Percentiles rank a stretch among this genome's conserved stretches.
Conservation (phyloP, 106 monocot species). For the Triglochin maritima region DNA sequence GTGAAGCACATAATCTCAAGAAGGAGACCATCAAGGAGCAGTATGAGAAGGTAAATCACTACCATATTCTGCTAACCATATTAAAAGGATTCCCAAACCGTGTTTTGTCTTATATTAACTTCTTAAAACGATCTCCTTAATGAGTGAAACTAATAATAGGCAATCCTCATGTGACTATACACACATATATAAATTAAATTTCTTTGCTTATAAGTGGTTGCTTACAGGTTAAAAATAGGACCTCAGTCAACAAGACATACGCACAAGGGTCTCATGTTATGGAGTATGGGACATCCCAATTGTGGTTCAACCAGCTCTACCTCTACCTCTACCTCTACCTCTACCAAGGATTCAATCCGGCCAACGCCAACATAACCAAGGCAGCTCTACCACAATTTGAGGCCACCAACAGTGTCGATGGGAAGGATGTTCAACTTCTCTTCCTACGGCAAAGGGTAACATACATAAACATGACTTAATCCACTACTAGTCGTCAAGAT, state of each 20-base stretch:
- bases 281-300: slow-evolving; percentile 18
- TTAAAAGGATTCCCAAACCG: neutral
- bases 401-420: slow-evolving; percentile 26
- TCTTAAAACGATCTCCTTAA: no score
- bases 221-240: slow-evolving; percentile 16
- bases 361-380: slow-evolving; percentile 19
- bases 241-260: slow-evolving; percentile 20
- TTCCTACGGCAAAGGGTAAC: slow-evolving; percentile 73
- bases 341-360: slow-evolving; percentile 15
- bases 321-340: slow-evolving; percentile 14
- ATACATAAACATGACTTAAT: neutral
- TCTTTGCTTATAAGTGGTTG: no score
- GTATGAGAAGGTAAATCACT: slow-evolving; percentile 38
- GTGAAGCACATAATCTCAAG: slow-evolving; percentile 67
- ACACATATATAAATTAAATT: no score
- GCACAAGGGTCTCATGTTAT: slow-evolving; percentile 21
- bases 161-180: no score
- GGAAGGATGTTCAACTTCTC: slow-evolving; percentile 80
- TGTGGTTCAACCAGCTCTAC: slow-evolving; percentile 13
- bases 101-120: neutral
- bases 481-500: slow-evolving; percentile 27
- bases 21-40: slow-evolving; percentile 62
- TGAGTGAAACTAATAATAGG: no score
- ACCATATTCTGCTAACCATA: neutral
- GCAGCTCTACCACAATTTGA: slow-evolving; percentile 10